Evolutionary conservation across 129 eudicot species (phyloP), one percentile per base, ranked within the genome.

Genomic region (Ambrosia trifida): DNA sequence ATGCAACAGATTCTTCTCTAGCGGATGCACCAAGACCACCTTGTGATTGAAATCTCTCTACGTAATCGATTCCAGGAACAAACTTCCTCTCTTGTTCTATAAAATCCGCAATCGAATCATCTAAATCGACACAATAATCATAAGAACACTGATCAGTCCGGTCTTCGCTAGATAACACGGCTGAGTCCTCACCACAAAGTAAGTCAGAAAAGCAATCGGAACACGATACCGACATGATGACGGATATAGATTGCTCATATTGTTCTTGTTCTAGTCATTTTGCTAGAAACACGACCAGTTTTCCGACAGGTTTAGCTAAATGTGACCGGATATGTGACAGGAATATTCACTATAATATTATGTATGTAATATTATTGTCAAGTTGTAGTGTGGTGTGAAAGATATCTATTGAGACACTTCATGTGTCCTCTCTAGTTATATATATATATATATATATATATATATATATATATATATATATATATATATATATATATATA

Each of bases 171-270:
- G 80, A 85, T 43, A 81, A 53, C 10, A 49, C 72, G 3, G 52
- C 88, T 69, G 98, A 92, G 50, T 89, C 94, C 85, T 92, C 98
- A 72, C 85, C 76, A 87, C 98, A 93, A 66, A 89, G 95, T 11
- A 93, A 83, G 65, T 92, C 98, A 83, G 95, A 83, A 82, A 82
- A 84, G 78, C 88, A 73, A 80, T 88, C 93, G 75, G 90, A 76
- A 85, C 59, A 86, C 4, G 98, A 79, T 30, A 64, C 47, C 65
- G 98, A 85, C 98, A 92, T 92, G 93, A 74, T 74, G 77, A 69
- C 30, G 44, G 64, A 43, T 16, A 47, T 43, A 41, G 59, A 45
- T 24, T 49, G 44, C 50, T 90, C 96, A 90, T 85, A 31, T 56
- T 83, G 76, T 67, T 74, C 62, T 79, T 64, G 72, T 51, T 83